Evolutionary conservation across 75 land plant genomes (phyloP), one percentile per base, ranked within the genome.

Genomic region (Pinus albicaulis): DNA sequence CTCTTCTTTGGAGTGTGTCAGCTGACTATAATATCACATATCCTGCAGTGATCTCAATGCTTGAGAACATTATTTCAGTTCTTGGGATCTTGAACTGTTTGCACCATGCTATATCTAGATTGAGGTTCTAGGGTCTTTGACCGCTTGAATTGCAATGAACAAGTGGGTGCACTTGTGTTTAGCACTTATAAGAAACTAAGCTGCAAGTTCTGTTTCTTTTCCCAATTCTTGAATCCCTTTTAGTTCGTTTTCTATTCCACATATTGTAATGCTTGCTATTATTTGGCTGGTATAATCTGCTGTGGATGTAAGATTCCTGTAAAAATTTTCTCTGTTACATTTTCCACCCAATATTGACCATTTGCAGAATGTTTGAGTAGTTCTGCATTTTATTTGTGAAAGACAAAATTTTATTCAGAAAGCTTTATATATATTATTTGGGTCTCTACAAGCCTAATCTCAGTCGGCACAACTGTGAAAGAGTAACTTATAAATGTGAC

Each of bases 41-140:
- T 16, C 26, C 38, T 64, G 36, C 15, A 64, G 38, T 64, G 28
- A 16, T 64, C 16, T 64, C 20, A 64, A 7, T 64, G 20, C 38
- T 34, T 31, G 41, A 64, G 13, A 48, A 31, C 36, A 63, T 95
- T 44, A 96, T 95, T 3, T 94, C 90, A 82, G 95, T 94, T 76
- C 96, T 71, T 92, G 91, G 96, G 99, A 48, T 11, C 53, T 48
- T 48, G 53, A 48, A 48, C 53, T 48, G 53, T 48, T 48, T 48
- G 53, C 53, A 34, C 7, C 12, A 4, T 63, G 66, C 66, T 26
- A 19, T 2, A 15, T 63, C 68, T 19, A 64, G 34, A 64, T 16
- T 64, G 68, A 64, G 68, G 19, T 31, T 16, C 19, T 64, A 64
- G 17, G 41, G 34, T 17, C 36, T 31, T 36, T 2, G 13, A 14